Base-by-base conservation (phyloP, 176 grass and related monocot species). In the Phoenix roebelenii region DNA sequence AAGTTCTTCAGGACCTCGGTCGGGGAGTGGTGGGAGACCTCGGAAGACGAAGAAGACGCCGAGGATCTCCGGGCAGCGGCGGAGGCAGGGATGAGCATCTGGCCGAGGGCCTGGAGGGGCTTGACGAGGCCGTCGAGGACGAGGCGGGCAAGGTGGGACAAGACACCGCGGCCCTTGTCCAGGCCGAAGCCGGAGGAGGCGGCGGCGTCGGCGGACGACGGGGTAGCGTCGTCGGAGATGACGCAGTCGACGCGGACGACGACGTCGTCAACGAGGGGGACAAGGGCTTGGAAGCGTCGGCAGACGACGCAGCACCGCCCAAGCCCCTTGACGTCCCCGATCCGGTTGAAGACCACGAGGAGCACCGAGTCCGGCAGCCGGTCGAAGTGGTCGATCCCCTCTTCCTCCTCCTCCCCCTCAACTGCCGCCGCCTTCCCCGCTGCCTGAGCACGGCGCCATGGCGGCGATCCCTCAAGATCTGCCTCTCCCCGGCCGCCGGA, bases 301-400 rank as follows among this genome's bases (percentile, higher is more conserved):
- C 22, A 59, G 15, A 59, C 57, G 3, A 59, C 24, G 15, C 24
- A 59, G 23, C 57, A 59, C 23, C 25, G 15, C 15, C 57, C 57
- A 3, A 59, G 24, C 15, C 14, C 57, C 57, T 59, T 59, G 57
- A 59, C 24, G 15, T 59, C 57, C 10, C 57, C 57, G 12, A 59
- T 26, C 23, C 57, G 25, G 25, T 59, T 59, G 23, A 59, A 59
- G 12, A 59, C 12, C 57, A 59, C 3, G 5, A 59, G 57, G 5
- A 59, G 57, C 22, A 59, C 14, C 22, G 57, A 28, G 57, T 59
- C 57, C 57, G 57, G 57, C 57, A 59, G 57, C 57, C 57, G 23
- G 16, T 59, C 57, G 25, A 59, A 29, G 57, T 59, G 57, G 25
- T 59, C 57, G 4, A 59, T 7, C 57, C 57, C 25, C 22, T 58